Percentiles rank a stretch among this genome's conserved stretches.
Conservation (phyloP, 805 yeast genomes). For the Wickerhamiella nectarea region DNA sequence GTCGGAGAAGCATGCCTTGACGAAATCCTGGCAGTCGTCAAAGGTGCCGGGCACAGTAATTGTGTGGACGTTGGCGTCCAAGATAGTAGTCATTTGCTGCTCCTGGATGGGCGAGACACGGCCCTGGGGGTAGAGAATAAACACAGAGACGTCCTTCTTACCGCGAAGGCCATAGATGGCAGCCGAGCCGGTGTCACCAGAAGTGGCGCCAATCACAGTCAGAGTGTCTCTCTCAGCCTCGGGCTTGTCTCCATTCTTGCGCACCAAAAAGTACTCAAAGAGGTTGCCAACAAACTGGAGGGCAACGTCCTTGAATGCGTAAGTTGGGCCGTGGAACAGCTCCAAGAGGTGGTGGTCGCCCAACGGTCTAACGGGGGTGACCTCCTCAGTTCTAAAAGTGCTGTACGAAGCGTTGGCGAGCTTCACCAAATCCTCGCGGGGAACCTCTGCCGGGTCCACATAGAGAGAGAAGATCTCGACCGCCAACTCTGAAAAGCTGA, state of each 20-base stretch:
- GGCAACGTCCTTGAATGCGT: conserved; percentile 98
- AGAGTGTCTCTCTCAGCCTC: conserved; percentile 32
- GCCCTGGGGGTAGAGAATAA: conserved; percentile 92
- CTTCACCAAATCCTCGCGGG: conserved; percentile 47
- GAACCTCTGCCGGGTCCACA: conserved; percentile 58
- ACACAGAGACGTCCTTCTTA: conserved; percentile 94
- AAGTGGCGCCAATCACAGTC: conserved; percentile 97
- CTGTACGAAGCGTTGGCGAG: conserved; percentile 67
- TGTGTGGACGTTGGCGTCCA: conserved; percentile 86
- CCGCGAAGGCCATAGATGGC: conserved; percentile 97
- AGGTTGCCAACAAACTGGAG: conserved; percentile 94
- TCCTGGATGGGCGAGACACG: conserved; percentile 97
- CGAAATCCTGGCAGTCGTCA: conserved; percentile 96
- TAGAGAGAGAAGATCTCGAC: conserved; percentile 72
- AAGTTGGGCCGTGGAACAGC: conserved; percentile 97
- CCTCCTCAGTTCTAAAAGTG: conserved; percentile 76
- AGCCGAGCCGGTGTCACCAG: conserved; percentile 98
- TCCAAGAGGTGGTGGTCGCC: conserved; percentile 66
- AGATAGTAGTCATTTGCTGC: conserved; percentile 95
- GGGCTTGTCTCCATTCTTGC: conserved; percentile 47
- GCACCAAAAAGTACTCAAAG: conserved; percentile 77
- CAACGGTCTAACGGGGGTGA: conserved; percentile 62
- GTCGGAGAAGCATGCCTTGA: conserved; percentile 86
- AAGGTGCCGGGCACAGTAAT: conserved; percentile 90
- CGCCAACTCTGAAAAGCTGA: conserved; percentile 77